Evolutionary conservation across 2,329 filamentous ascomycete genomes (phyloP), one percentile per base, ranked within the genome.

Genomic region (Cordyceps tenuipes): DNA sequence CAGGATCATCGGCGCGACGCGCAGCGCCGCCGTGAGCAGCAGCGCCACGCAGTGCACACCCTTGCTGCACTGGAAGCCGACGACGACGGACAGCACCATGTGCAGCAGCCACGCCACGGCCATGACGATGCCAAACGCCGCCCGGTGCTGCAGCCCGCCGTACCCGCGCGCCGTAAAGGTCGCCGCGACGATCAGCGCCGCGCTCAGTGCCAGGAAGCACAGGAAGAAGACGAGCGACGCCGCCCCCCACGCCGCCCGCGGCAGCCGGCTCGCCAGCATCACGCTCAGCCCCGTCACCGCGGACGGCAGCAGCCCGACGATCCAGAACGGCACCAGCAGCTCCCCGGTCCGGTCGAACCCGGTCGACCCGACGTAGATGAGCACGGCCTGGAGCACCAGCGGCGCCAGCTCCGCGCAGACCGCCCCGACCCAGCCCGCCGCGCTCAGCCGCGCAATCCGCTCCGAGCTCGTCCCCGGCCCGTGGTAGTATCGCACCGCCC

Each of bases 401-500:
- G 56, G 56, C 7, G 34, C 31, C 47, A 5, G 21, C 23, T 58
- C 56, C 13, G 44, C 29, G 10, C 29, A 8, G 2, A 58, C 10
- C 1, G 47, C 47, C 3, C 47, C 47, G 7, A 51, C 5, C 17
- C 41, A 31, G 46, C 56, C 46, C 2, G 46, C 56, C 17, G 9
- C 34, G 26, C 47, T 44, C 23, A 58, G 6, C 23, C 17, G n/a
- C 2, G 44, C 17, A 8, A 21, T 6, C 13, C 26, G 21, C 36
- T 58, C 56, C 19, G 47, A 51, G 56, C 36, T 44, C 36, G 56
- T 58, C 2, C 36, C 47, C 17, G 56, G 56, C 36, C 56, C 56
- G 36, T 41, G 50, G 47, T 58, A 58, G 47, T 58, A 58, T 5
- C 56, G 56, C 12, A 58, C 56, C 19, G 36, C 56, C 56, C 56